Base-by-base conservation (phyloP, 2,329 filamentous ascomycete species). In the Aureobasidium subglaciale region DNA sequence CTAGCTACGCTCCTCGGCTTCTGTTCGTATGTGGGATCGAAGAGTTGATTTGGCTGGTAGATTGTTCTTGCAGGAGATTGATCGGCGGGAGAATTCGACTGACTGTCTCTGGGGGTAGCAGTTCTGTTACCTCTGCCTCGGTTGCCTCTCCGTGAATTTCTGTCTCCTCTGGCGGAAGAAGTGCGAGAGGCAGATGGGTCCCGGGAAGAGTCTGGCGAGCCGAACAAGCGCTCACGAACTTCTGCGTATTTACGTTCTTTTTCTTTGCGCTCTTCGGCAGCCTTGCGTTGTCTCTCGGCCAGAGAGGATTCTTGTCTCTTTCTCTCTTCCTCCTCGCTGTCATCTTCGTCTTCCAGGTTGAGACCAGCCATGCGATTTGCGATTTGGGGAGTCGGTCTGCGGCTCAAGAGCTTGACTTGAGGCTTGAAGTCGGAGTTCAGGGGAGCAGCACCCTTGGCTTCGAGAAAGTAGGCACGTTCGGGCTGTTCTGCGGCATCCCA, bases 201-300 rank as follows among this genome's bases (percentile, higher is more conserved):
- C 10, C 41, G 56, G 8, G 34, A 49, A 4, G 61, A 58, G 7
- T 64, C 57, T 16, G 70, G 59, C 20, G 81, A 83, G 18, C 90
- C 90, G 70, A 96, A 92, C 55, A 96, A 85, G 68, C 90, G 87
- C 63, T 92, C 89, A 27, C 92, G 81, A 5, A 85, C 88, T 73
- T 96, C 90, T 59, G 95, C 88, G 68, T 96, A 96, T 59, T 87
- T 87, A 56, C 84, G 84, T 74, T 95, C 88, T 74, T 93, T 96
- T 73, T 95, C 90, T 66, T 95, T 90, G 9, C 84, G 81, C 63
- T 95, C 89, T 46, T 81, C 79, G 67, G 90, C 83, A 53, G 91
- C 88, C 65, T 87, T 87, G 22, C 84, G 81, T 59, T 87, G 84
- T 30, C 90, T 81, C 73, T 96, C 87, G 63, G 92, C 88, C 3